Percentiles rank a stretch among this genome's conserved stretches.
Evolutionary conservation across 257 asterid species (phyloP).

Genomic region (Paulownia fortunei): DNA sequence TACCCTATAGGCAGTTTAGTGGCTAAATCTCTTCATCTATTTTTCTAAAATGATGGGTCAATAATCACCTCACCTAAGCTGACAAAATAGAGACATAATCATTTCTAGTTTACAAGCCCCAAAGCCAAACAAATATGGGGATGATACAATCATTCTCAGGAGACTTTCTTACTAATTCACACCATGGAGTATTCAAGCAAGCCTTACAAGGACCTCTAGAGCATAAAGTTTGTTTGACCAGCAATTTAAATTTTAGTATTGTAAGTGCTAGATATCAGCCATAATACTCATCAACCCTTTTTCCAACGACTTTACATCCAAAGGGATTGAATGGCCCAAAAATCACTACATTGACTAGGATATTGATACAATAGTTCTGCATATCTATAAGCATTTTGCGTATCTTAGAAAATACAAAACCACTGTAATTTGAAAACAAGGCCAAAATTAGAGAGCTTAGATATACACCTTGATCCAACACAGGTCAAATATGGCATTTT

Average conservation of each 20-base stretch:
- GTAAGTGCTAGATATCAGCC: neutral
- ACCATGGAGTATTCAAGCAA: slow-evolving; percentile 3
- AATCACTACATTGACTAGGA: neutral
- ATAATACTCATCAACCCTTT: neutral
- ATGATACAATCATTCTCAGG: neutral
- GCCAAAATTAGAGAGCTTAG: neutral
- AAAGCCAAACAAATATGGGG: neutral
- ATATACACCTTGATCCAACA: slow-evolving; percentile 83
- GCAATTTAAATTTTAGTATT: neutral
- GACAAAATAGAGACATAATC: neutral
- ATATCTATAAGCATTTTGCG: neutral
- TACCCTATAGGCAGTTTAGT: too few relatives aligned
- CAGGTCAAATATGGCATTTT: slow-evolving; percentile 85
- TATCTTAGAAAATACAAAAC: neutral
- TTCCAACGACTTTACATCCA: neutral
- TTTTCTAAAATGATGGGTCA: neutral
- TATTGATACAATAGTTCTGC: neutral
- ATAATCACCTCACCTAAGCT: neutral
- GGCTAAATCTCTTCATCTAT: neutral
- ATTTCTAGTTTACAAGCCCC: neutral
- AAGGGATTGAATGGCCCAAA: neutral
- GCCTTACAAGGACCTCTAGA: neutral
- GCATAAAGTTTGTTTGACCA: neutral
- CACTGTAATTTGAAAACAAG: too few relatives aligned
- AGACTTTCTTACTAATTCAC: too few relatives aligned